Evolutionary conservation across 2,329 filamentous ascomycete genomes (phyloP).

Genomic region (Cladosporium sp.): DNA sequence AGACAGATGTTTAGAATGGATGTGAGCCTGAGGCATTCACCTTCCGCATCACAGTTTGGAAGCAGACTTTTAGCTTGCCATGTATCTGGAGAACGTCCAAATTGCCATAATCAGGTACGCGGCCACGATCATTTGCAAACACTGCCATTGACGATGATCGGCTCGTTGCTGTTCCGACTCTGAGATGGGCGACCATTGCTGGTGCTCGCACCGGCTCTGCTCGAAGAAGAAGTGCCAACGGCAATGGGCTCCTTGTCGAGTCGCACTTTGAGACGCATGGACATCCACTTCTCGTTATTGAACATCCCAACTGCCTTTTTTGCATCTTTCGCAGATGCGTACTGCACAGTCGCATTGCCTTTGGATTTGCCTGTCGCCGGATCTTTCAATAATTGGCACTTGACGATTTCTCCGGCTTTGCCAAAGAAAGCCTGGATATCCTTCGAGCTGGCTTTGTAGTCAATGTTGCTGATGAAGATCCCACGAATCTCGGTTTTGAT

Average conservation of each 20-base stretch:
- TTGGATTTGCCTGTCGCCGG: constrained; percentile 22
- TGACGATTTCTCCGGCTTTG: constrained; percentile 22
- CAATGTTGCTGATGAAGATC: constrained; percentile 25
- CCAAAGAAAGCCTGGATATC: constrained; percentile 24
- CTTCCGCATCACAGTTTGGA: too few relatives aligned
- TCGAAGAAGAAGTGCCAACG: constrained; percentile 6
- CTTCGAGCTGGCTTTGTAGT: constrained; percentile 22
- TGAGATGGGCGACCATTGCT: background rate
- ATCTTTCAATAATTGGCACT: constrained; percentile 18
- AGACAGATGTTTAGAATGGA: too few relatives aligned
- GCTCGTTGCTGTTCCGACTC: constrained; percentile 8
- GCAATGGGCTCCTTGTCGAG: constrained; percentile 21
- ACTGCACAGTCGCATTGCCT: constrained; percentile 25
- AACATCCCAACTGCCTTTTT: constrained; percentile 22
- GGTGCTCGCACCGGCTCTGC: background rate
- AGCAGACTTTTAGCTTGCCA: too few relatives aligned
- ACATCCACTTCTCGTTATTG: constrained; percentile 20
- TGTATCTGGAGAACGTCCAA: too few relatives aligned
- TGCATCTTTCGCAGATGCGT: constrained; percentile 19
- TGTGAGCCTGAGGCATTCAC: too few relatives aligned
- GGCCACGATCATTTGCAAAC: background rate
- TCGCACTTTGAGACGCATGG: constrained; percentile 22
- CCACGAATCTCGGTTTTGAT: constrained; percentile 24
- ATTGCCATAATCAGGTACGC: too few relatives aligned
- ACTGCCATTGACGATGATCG: constrained; percentile 22